Conservation (phyloP, 2,329 filamentous ascomycete species). For the Botrytis fabae region DNA sequence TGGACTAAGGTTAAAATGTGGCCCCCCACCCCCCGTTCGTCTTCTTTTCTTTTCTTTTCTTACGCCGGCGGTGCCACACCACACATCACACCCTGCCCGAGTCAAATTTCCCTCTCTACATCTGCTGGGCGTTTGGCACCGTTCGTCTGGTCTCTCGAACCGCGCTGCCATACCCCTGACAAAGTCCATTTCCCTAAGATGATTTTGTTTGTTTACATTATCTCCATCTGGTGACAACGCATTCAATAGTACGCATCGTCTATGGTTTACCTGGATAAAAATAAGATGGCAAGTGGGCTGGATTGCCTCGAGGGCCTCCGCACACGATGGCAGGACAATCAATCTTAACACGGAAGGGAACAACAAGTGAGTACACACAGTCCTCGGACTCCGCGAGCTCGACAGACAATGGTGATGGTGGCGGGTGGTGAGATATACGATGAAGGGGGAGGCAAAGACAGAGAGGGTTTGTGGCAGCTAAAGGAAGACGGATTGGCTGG, state of each 20-base stretch:
- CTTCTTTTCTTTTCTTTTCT: background rate
- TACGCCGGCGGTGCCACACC: background rate
- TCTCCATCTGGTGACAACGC: conserved; percentile 1
- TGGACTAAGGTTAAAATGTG: background rate
- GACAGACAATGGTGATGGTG: background rate
- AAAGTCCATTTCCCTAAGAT: background rate
- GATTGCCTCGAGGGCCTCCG: background rate
- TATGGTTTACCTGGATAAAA: background rate
- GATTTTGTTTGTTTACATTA: background rate
- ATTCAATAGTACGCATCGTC: background rate
- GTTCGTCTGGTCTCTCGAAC: background rate
- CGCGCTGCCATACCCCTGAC: background rate
- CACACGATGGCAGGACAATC: background rate
- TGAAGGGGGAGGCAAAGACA: conserved; percentile 2
- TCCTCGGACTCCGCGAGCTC: background rate
- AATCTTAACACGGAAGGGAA: background rate
- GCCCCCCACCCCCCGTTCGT: background rate
- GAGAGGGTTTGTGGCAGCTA: conserved; percentile 1
- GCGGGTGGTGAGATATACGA: background rate
- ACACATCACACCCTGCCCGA: background rate
- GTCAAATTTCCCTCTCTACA: background rate
- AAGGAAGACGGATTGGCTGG: background rate
- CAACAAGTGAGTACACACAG: background rate
- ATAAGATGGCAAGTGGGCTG: background rate
- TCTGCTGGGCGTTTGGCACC: background rate